phyloP scores from a whole-genome alignment of 164 flowering plant genomes.

The Akebia trifoliata region DNA sequence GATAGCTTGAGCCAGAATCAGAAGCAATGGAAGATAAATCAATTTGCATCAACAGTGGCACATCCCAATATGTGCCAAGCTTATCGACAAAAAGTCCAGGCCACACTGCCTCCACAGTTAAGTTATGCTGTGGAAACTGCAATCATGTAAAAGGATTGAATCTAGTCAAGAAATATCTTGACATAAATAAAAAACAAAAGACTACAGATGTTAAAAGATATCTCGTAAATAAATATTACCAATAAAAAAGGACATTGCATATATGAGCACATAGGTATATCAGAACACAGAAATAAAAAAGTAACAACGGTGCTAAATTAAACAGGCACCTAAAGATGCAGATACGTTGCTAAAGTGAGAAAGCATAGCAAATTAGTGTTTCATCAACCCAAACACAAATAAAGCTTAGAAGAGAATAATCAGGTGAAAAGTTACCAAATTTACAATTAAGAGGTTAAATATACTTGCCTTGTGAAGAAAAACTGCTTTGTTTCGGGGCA shows the following conservation, averaged over 20 bases:
- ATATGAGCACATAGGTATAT: not conserved
- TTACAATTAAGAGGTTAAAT: not conserved
- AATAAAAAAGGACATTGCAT: not conserved
- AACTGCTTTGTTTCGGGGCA: conserved; percentile 54
- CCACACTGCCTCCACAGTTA: conserved; percentile 58
- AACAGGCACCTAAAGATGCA: not conserved
- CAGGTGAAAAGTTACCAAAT: not conserved
- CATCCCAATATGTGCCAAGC: conserved; percentile 75
- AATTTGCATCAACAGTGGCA: conserved; percentile 54
- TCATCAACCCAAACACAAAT: not conserved
- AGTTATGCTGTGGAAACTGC: conserved; percentile 73
- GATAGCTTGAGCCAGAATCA: conserved; percentile 66
- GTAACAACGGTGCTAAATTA: not conserved
- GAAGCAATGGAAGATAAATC: conserved; percentile 70
- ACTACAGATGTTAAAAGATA: not conserved
- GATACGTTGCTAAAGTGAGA: not conserved
- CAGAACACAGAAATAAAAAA: not conserved
- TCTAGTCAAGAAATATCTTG: conserved; percentile 10
- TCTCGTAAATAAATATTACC: not conserved
- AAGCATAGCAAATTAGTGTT: not conserved
- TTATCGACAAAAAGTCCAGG: conserved; percentile 78
- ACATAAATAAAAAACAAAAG: not conserved
- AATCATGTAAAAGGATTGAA: conserved; percentile 14
- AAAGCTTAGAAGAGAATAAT: not conserved
- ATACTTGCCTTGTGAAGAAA: conserved; percentile 61